Evolutionary conservation across 176 grass and related monocot genomes (phyloP).

Genomic region (Chrysopogon serrulatus): DNA sequence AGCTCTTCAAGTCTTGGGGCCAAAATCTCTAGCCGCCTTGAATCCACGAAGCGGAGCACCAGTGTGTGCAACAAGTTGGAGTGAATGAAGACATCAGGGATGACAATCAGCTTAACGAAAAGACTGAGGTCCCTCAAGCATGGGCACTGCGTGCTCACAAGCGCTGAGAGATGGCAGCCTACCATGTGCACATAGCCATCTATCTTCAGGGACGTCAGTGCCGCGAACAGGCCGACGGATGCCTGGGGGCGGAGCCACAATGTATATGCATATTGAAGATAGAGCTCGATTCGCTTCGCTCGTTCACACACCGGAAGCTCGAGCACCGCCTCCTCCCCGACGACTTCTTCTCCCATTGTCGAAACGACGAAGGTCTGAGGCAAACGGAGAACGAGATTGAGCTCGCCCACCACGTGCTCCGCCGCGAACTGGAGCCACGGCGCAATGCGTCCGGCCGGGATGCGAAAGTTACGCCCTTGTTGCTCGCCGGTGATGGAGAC

Average conservation of each 20-base stretch:
- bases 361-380: too few relatives aligned
- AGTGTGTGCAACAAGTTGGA: background rate
- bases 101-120: rapidly evolving
- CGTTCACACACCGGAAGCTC: background rate
- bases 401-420: background rate
- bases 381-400: too few relatives aligned
- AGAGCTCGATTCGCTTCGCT: background rate
- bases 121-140: background rate
- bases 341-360: too few relatives aligned
- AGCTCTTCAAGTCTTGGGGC: background rate
- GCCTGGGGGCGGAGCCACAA: background rate
- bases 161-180: background rate
- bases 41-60: rapidly evolving
- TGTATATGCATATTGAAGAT: rapidly evolving
- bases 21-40: background rate
- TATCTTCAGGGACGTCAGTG: background rate
- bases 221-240: background rate
- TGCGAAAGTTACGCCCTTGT: too few relatives aligned
- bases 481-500: rapidly evolving
- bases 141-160: background rate
- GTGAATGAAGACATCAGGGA: background rate
- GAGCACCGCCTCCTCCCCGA: background rate
- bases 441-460: background rate
- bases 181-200: background rate
- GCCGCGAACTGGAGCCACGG: background rate